A percentile compares a stretch with the other conserved stretches of the same genome.
Conservation (phyloP, 441 rosid species). For the Croton laevigatus region DNA sequence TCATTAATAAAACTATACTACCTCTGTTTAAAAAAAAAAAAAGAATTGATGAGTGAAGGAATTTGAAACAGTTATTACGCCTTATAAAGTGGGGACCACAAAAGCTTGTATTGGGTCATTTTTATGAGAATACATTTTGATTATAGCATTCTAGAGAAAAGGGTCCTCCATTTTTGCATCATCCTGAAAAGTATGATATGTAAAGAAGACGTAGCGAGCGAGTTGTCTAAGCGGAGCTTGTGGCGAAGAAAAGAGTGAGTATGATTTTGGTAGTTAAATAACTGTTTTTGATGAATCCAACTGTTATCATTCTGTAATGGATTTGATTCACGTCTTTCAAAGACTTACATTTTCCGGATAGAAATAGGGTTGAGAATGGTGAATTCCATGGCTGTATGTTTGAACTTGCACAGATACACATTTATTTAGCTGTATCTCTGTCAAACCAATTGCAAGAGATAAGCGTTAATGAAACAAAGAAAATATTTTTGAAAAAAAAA, state of each 20-base stretch:
- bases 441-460: too few species aligned
- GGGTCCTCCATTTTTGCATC: conserved; percentile 37
- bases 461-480: too few species aligned
- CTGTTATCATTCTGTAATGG: conserved; percentile 56
- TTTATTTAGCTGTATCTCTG: conserved; percentile 9
- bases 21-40: too few species aligned
- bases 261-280: conserved; percentile 51
- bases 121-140: conserved; percentile 79
- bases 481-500: too few species aligned
- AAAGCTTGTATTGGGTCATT: conserved; percentile 47
- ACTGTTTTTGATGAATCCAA: conserved; percentile 48
- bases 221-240: conserved; percentile 43
- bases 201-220: conserved; percentile 54
- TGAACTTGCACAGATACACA: conserved; percentile 43
- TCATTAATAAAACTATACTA: too few species aligned
- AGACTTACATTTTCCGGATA: conserved; percentile 44
- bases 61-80: too few species aligned
- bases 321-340: conserved; percentile 43
- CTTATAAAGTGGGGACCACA: too few species aligned
- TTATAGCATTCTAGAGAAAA: conserved; percentile 69
- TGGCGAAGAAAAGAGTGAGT: conserved; percentile 50
- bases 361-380: conserved; percentile 38
- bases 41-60: too few species aligned
- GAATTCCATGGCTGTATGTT: conserved; percentile 60
- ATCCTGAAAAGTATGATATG: conserved; percentile 27